Percentiles rank a stretch among this genome's conserved stretches.
Evolutionary conservation across 2,329 filamentous ascomycete genomes (phyloP).

Genomic region (Decorospora gaudefroyi): DNA sequence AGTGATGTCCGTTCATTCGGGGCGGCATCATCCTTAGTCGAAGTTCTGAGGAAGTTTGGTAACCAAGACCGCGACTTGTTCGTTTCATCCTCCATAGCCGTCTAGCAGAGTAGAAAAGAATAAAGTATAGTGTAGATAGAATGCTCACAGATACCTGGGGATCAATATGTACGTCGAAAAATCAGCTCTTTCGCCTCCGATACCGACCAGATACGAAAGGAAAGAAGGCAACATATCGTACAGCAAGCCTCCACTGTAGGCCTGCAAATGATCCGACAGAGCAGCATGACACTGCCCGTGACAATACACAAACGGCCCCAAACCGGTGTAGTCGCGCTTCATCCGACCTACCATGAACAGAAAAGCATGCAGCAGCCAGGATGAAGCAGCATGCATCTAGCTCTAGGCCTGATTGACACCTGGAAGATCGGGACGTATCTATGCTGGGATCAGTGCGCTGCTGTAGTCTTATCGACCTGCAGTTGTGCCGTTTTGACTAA

Average conservation of each 20-base stretch:
- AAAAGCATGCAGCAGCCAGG: slow-evolving; percentile 22
- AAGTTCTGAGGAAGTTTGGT: slow-evolving; percentile 31
- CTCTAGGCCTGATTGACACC: slow-evolving; percentile 26
- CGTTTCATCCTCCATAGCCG: slow-evolving; percentile 30
- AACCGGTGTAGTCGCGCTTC: slow-evolving; percentile 26
- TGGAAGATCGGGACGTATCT: slow-evolving; percentile 15
- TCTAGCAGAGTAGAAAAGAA: not conserved
- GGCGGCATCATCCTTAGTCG: slow-evolving; percentile 23
- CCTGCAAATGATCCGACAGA: slow-evolving; percentile 23
- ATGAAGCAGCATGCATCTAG: slow-evolving; percentile 25
- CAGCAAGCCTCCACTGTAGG: slow-evolving; percentile 10
- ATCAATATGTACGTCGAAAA: slow-evolving; percentile 4
- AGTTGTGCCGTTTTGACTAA: slow-evolving; percentile 40
- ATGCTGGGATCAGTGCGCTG: slow-evolving; percentile 24
- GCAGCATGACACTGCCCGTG: slow-evolving; percentile 31
- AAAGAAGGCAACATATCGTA: slow-evolving; percentile 17
- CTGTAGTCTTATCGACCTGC: slow-evolving; percentile 44
- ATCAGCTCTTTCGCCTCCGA: not conserved
- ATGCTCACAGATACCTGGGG: not conserved
- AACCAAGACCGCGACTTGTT: slow-evolving; percentile 36
- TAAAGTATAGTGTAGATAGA: not conserved
- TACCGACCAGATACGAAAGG: slow-evolving; percentile 7
- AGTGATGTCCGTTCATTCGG: slow-evolving; percentile 52
- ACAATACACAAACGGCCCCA: slow-evolving; percentile 25
- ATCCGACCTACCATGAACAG: slow-evolving; percentile 13